Conservation (phyloP, 2,329 filamentous ascomycete species). For the Macroventuria anomochaeta region DNA sequence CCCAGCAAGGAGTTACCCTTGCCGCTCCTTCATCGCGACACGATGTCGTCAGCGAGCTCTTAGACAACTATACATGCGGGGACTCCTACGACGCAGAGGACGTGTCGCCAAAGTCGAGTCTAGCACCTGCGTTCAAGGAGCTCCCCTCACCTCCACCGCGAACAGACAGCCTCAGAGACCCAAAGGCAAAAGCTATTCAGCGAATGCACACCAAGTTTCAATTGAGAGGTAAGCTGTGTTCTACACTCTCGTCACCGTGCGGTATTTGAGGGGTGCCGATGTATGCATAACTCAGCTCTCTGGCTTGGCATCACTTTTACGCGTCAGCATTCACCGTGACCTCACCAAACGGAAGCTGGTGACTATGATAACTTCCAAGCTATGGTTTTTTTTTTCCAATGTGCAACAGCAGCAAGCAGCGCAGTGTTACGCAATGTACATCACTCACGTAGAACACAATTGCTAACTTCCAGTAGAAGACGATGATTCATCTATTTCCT, state of each 20-base stretch:
- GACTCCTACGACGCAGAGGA: slow-evolving; percentile 33
- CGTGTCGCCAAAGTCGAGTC: slow-evolving; percentile 25
- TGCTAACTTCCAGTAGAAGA: slow-evolving; percentile 27
- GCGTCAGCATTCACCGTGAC: slow-evolving; percentile 6
- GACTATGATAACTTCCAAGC: no score
- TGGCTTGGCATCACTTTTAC: not conserved
- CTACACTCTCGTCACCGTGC: not conserved
- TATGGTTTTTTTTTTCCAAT: not conserved
- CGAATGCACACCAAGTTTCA: slow-evolving; percentile 43
- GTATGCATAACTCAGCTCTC: slow-evolving; percentile 1
- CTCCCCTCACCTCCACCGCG: slow-evolving; percentile 41
- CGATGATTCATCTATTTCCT: slow-evolving; percentile 22
- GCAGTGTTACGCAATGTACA: not conserved
- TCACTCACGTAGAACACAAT: not conserved
- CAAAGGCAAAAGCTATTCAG: slow-evolving; percentile 33
- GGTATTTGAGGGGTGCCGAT: slow-evolving; percentile 4
- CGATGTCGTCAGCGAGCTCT: slow-evolving; percentile 48
- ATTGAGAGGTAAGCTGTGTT: slow-evolving; percentile 41
- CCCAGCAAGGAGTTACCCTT: slow-evolving; percentile 30
- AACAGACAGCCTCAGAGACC: slow-evolving; percentile 32
- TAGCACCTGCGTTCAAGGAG: slow-evolving; percentile 37
- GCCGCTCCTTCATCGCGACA: slow-evolving; percentile 42
- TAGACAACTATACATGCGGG: slow-evolving; percentile 46
- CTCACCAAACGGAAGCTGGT: not conserved
- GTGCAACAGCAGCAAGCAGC: not conserved